Base-by-base conservation (phyloP, 257 asterid species). In the Anisodus acutangulus region DNA sequence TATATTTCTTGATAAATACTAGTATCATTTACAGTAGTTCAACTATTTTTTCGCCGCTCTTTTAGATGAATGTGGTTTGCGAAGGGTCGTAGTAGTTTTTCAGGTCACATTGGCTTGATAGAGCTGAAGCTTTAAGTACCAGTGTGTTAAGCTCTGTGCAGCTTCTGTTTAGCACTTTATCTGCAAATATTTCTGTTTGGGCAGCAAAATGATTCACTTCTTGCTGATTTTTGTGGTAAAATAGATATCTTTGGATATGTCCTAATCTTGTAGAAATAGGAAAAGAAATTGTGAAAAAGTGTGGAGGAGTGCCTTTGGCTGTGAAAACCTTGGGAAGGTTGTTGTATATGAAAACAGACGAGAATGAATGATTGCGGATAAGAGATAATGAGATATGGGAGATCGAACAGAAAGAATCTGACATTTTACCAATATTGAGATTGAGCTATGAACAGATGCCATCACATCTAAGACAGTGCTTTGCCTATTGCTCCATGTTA, bases 401-500 rank as follows among this genome's bases (percentile, higher is more conserved):
- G 64, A 88, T 89, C 49, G 92, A 86, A 82, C 92, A 91, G 84
- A 88, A 89, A 81, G 85, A 88, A 35, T 87, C 71, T 55, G 91
- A 87, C 59, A 90, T 91, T 31, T 85, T 90, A 39, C 92, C 93
- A 5, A 59, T 89, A 16, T 62, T 92, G 85, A 72, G 85, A 86
- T 83, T 91, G 78, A 92, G 93, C 76, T 92, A 91, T 66, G 90
- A 88, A 49, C 85, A 85, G 57, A 85, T 92, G 81, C 91, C 94
- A 12, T 83, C 92, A 60, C 71, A 88, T 83, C 80, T 92, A 85
- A 92, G 86, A 89, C 94, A 88, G 69, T 89, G 93, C 71, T 91
- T 92, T 82, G 92, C 94, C 3, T 92, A 89, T 85, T 92, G 94
- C 89, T 90, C 91, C 59, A 86, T 89, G 91, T 87, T 91, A 54